Evolutionary conservation across 495 filamentous ascomycete genomes (phyloP), one percentile per base, ranked within the genome.

Genomic region (Pyrenopolyporus hunteri): DNA sequence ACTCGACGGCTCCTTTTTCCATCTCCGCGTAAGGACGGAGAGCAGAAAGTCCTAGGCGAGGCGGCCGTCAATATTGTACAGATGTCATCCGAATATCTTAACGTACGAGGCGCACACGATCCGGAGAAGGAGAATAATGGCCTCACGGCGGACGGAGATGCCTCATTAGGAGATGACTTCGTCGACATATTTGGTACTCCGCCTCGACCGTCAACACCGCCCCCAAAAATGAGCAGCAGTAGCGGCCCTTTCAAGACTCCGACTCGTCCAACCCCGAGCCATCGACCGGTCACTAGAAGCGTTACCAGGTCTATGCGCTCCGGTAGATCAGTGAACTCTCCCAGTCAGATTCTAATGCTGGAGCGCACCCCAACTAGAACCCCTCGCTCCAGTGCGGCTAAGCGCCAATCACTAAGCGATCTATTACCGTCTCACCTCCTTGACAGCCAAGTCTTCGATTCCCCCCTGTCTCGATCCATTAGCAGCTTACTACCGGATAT

Each of bases 1-100:
- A 90, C 88, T 19, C 83, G 90, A 69, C 84, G 93, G 68, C 74
- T 92, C 28, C 80, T 97, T 39, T 97, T 97, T 74, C 87, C 89
- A n/a, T 83, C 82, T 5, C 81, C 82, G 1, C 81, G 82, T 52
- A 85, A 85, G 62, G 84, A 85, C 39, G 79, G 82, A 14, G 74
- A 78, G 48, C 72, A 83, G 64, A 88, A 82, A 67, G 75, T 82
- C 59, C 76, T 87, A 37, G 83, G 82, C 66, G 77, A 85, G 57
- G 78, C 86, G 22, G 66, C 76, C 29, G 69, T 83, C 42, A 90
- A 88, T 67, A 75, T 78, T 43, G 80, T 83, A 32, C 82, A 83
- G 25, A 78, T 71, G 14, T 54, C 61, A n/a, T 55, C 74, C 0
- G 70, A 71, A 14, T 63, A 52, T 20, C 64, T 68, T 4, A 68